A percentile compares a stretch with the other conserved stretches of the same genome.
phyloP scores from a whole-genome alignment of 495 filamentous ascomycete species.

The Xylaria longipes region DNA sequence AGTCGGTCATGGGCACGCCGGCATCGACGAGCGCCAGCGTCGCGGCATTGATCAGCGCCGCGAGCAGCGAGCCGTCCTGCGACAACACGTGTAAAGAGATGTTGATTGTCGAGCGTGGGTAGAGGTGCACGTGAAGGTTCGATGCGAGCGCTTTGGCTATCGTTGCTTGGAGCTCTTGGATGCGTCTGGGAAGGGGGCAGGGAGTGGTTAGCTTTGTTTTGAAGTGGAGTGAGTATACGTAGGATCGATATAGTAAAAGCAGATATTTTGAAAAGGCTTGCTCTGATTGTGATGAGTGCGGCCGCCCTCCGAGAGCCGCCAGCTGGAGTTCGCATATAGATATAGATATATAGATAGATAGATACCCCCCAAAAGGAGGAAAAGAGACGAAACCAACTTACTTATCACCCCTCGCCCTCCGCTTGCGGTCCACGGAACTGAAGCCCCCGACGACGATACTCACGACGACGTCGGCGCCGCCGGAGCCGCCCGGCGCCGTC shows the following conservation, averaged over 20 bases:
- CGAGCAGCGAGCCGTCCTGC: constrained; percentile 88
- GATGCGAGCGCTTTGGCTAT: constrained; percentile 75
- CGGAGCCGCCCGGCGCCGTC: constrained; percentile 49
- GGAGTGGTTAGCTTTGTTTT: constrained; percentile 9
- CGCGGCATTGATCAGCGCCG: constrained; percentile 87
- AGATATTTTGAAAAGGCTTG: too few species aligned
- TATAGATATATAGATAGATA: too few species aligned
- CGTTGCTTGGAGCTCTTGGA: constrained; percentile 77
- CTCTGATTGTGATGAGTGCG: too few species aligned
- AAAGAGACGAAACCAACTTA: constrained; percentile 47
- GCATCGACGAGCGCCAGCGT: constrained; percentile 94
- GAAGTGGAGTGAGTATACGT: neutral
- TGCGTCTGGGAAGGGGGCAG: constrained; percentile 67
- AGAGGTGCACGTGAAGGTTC: constrained; percentile 82
- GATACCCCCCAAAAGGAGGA: neutral
- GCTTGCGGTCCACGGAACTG: constrained; percentile 83
- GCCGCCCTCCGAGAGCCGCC: too few species aligned
- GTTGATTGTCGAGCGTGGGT: constrained; percentile 84
- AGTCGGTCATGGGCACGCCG: constrained; percentile 91
- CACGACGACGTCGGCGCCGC: constrained; percentile 72
- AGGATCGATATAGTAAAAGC: too few species aligned
- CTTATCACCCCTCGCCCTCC: constrained; percentile 76
- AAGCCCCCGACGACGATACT: constrained; percentile 89
- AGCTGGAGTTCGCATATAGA: too few species aligned
- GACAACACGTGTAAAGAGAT: constrained; percentile 87